Evolutionary conservation across 768 basidiomycete species (phyloP).

Genomic region (Leccinum imitatum): DNA sequence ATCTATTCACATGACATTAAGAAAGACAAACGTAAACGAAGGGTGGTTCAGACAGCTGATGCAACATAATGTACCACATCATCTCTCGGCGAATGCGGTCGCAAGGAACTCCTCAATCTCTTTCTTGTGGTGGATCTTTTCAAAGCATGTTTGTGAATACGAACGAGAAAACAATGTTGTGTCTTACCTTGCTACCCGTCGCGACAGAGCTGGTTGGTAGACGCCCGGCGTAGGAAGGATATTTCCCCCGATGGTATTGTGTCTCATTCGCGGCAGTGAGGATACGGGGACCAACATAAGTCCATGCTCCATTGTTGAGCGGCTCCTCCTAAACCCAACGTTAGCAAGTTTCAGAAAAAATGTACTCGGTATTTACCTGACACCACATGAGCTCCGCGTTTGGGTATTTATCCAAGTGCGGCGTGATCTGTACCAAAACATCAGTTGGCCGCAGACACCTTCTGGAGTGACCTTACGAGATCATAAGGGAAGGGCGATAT

Average conservation of each 20-base stretch:
- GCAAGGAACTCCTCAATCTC: conserved; percentile 79
- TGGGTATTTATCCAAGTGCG: conserved; percentile 95
- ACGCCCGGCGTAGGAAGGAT: conserved; percentile 89
- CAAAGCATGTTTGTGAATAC: not conserved
- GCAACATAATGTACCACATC: not conserved
- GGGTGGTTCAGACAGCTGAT: conserved; percentile 1
- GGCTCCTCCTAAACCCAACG: conserved; percentile 72
- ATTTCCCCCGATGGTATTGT: conserved; percentile 86
- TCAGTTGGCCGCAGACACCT: conserved; percentile 4
- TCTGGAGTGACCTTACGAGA: conserved; percentile 49
- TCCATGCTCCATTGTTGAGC: conserved; percentile 97
- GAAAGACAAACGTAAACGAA: not conserved
- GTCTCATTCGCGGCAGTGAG: conserved; percentile 92
- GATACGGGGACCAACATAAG: conserved; percentile 90
- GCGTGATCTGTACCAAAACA: conserved; percentile 59
- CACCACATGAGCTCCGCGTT: conserved; percentile 94
- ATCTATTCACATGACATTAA: conserved; percentile 8
- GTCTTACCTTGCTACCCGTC: conserved; percentile 80
- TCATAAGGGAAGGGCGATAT: conserved; percentile 98
- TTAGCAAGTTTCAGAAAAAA: not conserved
- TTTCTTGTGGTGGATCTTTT: conserved; percentile 84
- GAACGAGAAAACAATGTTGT: not conserved
- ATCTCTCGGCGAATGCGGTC: conserved; percentile 50
- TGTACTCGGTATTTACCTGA: conserved; percentile 48
- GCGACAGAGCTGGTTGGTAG: conserved; percentile 91